These are phyloP conservation scores for Sporobolus alterniflorus DNA, from an alignment of 202 grass and related monocot species.

Conservation along the genomic window DNA sequence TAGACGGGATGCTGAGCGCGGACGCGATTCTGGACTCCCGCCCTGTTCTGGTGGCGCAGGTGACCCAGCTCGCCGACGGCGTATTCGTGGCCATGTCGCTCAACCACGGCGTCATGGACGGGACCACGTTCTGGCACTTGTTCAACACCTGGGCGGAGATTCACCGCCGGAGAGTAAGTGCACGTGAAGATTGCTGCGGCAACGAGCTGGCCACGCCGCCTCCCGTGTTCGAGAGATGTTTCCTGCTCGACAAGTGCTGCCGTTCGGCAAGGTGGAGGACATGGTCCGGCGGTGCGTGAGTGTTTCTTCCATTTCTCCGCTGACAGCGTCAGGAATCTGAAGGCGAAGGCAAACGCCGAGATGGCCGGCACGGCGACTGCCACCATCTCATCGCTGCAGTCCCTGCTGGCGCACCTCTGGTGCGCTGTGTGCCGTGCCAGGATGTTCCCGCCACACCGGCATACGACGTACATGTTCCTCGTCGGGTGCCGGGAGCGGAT, in stretches of 20 bases:
- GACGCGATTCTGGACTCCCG: not conserved
- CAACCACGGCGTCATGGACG: conserved; percentile 50
- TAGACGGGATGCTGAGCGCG: not conserved
- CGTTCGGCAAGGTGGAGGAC: not conserved
- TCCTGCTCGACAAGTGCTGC: not conserved
- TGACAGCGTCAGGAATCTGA: conserved; percentile 15
- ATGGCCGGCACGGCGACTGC: not conserved
- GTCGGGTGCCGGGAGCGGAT: not conserved
- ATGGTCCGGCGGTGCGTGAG: conserved; percentile 34
- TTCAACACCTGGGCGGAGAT: conserved; percentile 61
- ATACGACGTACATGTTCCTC: not conserved
- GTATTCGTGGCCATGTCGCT: conserved; percentile 45
- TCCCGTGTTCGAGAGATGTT: no score
- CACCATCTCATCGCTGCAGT: conserved; percentile 32
- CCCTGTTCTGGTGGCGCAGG: not conserved
- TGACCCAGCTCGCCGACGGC: conserved; percentile 51
- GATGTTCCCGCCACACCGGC: not conserved
- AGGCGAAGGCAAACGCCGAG: conserved; percentile 39
- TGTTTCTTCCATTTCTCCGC: conserved; percentile 46
- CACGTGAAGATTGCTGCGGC: no score
- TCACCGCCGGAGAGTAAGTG: no score
- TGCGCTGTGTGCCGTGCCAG: conserved; percentile 27
- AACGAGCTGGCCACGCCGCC: no score
- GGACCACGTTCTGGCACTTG: conserved; percentile 47
- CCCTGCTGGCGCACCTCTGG: conserved; percentile 41